phyloP scores from a whole-genome alignment of 1,284 basidiomycete genomes.

The Prillingera fragicola region DNA sequence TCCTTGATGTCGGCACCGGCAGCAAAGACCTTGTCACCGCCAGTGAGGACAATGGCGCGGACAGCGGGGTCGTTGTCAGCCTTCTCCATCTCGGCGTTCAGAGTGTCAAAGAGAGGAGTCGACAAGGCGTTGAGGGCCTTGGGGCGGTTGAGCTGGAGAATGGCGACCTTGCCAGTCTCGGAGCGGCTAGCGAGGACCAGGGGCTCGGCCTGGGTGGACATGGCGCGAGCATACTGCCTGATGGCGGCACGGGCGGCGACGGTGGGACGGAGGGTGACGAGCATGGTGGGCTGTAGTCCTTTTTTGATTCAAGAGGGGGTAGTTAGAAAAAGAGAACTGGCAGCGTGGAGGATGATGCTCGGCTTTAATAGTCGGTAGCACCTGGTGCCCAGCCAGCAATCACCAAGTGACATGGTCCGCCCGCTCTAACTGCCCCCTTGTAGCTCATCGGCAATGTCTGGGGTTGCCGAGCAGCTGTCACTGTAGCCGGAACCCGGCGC shows the following conservation, averaged over 20 bases:
- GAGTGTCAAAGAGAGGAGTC: constrained; percentile 68
- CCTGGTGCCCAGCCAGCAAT: not conserved
- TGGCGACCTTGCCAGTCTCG: constrained; percentile 58
- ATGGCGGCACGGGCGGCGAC: constrained; percentile 15
- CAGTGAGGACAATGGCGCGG: constrained; percentile 86
- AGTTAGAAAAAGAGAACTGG: constrained; percentile 1
- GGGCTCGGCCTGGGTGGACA: constrained; percentile 36
- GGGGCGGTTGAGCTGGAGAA: constrained; percentile 91
- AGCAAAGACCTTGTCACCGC: constrained; percentile 87
- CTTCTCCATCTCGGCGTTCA: constrained; percentile 67
- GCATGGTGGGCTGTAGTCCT: constrained; percentile 8
- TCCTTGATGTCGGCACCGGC: constrained; percentile 59
- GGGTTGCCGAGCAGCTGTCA: not conserved
- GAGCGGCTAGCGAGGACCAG: constrained; percentile 43
- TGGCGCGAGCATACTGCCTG: constrained; percentile 23
- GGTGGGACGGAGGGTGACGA: constrained; percentile 18
- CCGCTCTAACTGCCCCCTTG: not conserved
- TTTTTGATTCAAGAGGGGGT: constrained; percentile 2
- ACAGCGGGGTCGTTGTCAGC: constrained; percentile 67
- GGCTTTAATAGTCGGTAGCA: not conserved
- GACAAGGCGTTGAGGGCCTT: constrained; percentile 92
- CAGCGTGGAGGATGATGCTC: constrained; percentile 1
- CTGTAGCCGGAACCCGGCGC: no score
- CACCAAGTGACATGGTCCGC: not conserved
- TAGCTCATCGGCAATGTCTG: constrained; percentile 1